These are phyloP conservation scores for Dispira simplex DNA, from an alignment of 192 early-diverging fungal species.

Conservation along the genomic window DNA sequence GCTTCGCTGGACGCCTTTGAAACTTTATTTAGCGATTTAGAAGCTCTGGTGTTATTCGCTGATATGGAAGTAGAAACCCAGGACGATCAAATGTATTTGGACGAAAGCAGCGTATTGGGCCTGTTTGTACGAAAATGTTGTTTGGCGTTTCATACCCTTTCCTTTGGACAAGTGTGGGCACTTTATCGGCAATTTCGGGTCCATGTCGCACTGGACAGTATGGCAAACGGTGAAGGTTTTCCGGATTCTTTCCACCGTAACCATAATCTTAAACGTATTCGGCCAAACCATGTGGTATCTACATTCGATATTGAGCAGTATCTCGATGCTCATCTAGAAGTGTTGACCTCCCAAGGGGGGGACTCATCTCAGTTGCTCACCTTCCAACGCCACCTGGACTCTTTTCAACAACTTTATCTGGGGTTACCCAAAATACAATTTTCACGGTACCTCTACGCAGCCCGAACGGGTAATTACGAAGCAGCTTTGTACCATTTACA, in stretches of 20 bases:
- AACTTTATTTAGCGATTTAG: background rate
- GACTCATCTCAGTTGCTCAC: background rate
- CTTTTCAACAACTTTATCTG: background rate
- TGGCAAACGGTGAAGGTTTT: too few relatives aligned
- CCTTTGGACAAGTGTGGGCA: background rate
- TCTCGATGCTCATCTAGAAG: slow-evolving; percentile 1
- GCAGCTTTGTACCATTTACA: background rate
- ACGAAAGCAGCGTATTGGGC: background rate
- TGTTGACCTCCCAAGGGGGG: background rate
- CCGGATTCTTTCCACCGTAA: too few relatives aligned
- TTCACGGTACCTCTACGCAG: background rate
- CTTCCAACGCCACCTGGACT: background rate
- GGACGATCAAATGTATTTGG: background rate
- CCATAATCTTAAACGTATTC: background rate
- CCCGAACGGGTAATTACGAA: background rate
- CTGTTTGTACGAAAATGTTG: background rate
- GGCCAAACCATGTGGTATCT: background rate
- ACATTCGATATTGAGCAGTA: background rate
- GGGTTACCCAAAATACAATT: background rate
- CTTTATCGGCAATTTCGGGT: background rate
- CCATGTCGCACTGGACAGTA: too few relatives aligned
- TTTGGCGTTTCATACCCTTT: background rate
- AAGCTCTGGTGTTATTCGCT: background rate
- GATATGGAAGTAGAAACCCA: background rate
- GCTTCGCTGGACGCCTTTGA: background rate